Conservation (phyloP, 805 yeast species). For the Candida schatavii region DNA sequence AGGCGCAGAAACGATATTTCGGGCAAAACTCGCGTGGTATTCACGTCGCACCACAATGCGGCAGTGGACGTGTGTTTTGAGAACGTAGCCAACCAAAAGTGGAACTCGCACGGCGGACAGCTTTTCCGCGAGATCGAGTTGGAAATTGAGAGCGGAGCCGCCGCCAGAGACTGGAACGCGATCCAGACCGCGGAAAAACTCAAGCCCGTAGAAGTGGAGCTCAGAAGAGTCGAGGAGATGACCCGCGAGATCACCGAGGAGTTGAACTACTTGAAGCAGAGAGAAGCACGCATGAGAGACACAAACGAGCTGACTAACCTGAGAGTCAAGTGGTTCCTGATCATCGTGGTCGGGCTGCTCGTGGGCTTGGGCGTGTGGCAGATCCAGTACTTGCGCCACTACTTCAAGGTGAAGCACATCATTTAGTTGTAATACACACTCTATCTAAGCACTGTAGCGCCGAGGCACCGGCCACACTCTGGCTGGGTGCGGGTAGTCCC, state of each 20-base stretch:
- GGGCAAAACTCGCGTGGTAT: conserved; percentile 71
- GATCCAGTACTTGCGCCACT: conserved; percentile 84
- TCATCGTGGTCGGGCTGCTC: conserved; percentile 64
- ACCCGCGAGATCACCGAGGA: conserved; percentile 79
- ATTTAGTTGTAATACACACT: conserved; percentile 40
- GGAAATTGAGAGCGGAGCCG: conserved; percentile 92
- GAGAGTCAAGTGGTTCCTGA: conserved; percentile 85
- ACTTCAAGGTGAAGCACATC: conserved; percentile 84
- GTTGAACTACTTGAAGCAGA: conserved; percentile 74
- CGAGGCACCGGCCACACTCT: too few relatives aligned
- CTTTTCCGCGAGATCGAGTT: conserved; percentile 73
- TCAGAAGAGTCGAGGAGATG: conserved; percentile 82
- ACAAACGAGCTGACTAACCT: conserved; percentile 95
- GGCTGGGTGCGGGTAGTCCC: too few relatives aligned
- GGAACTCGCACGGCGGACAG: conserved; percentile 39
- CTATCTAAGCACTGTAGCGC: too few relatives aligned
- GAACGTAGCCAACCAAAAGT: conserved; percentile 45
- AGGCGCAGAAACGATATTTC: conserved; percentile 71
- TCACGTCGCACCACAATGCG: conserved; percentile 78
- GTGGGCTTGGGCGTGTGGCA: conserved; percentile 89
- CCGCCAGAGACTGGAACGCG: conserved; percentile 97
- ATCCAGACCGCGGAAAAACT: conserved; percentile 89
- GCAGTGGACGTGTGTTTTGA: conserved; percentile 92
- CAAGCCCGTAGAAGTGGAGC: conserved; percentile 87
- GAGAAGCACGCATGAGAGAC: conserved; percentile 93